phyloP scores from a whole-genome alignment of 805 yeast genomes.

The Cyberlindnera samutprakarnensis region DNA sequence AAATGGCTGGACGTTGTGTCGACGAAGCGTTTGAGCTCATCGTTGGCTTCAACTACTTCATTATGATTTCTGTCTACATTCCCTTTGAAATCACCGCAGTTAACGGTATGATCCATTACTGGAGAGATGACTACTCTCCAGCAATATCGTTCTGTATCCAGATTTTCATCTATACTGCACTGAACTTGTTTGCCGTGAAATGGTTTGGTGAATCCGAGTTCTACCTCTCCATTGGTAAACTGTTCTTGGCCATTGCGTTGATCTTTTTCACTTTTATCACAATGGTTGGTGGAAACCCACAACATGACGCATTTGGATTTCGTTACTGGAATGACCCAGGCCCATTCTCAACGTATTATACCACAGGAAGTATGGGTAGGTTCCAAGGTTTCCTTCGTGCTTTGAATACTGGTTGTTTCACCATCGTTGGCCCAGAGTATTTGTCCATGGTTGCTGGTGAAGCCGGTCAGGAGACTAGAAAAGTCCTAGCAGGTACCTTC shows the following conservation, averaged over 20 bases:
- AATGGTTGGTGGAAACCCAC: conserved; percentile 84
- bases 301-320: conserved; percentile 54
- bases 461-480: conserved; percentile 64
- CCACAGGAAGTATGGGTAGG: conserved; percentile 50
- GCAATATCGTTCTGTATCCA: conserved; percentile 63
- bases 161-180: conserved; percentile 50
- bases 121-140: conserved; percentile 71
- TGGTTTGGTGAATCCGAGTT: conserved; percentile 81
- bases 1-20: conserved; percentile 54
- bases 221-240: conserved; percentile 64
- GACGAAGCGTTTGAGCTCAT: conserved; percentile 66
- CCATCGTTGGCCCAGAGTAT: conserved; percentile 81
- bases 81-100: conserved; percentile 64
- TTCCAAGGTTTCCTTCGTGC: conserved; percentile 70
- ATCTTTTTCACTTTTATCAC: conserved; percentile 67
- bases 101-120: conserved; percentile 54
- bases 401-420: conserved; percentile 62
- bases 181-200: conserved; percentile 65
- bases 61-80: conserved; percentile 46
- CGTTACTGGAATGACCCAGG: conserved; percentile 45
- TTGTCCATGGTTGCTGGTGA: conserved; percentile 81
- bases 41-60: conserved; percentile 56
- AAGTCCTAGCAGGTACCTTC: conserved; percentile 66
- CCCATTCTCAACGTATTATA: conserved; percentile 47
- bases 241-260: conserved; percentile 63